Evolutionary conservation across 192 early-diverging fungal species (phyloP), one percentile per base, ranked within the genome.

Genomic region (Coemansia sp.): DNA sequence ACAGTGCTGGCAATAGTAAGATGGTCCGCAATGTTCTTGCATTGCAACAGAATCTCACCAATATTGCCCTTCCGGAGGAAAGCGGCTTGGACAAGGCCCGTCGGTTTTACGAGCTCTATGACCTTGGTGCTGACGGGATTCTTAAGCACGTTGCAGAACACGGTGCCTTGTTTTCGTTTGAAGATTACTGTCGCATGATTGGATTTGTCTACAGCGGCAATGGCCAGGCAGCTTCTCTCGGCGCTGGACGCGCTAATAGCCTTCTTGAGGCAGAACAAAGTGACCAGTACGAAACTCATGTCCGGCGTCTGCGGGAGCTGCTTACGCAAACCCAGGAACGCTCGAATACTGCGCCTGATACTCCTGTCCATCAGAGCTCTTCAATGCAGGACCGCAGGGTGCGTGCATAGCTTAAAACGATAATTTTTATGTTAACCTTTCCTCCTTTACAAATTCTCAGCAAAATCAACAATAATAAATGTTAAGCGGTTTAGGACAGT

Each of bases 31-130:
- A 95, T 60, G 87, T 95, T 7, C 81, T 90, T 14, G 89, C 93
- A 8, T 73, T 95, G 47, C 93, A 95, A 52, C 94, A 96, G 66
- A 92, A 93, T 67, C 70, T 96, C 23, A 92, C 86, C 23, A 94
- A 92, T 70, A 87, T 94, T 74, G 77, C 85, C 5, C 62, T 81
- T 48, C 76, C 86, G 5, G 85, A 86, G 56, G 85, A 88, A 48
- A 83, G 85, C 47, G 84, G 85, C 7, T 76, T 96, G 52, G 90
- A 89, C 38, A 78, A 78, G 30, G 89, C 88, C 0, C 81, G 86
- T 28, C 71, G 73, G 50, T 96, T 92, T 69, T 94, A 91, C 63
- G 86, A 89, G 70, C 69, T 96, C 54, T 87, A 88, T 31, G 83
- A 84, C 22, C 49, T 87, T 24, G 85, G 82, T 2, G 82, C 80